Percentiles rank a stretch among this genome's conserved stretches.
Evolutionary conservation across 176 grass and related monocot species (phyloP).

Genomic region (Secale cereale): DNA sequence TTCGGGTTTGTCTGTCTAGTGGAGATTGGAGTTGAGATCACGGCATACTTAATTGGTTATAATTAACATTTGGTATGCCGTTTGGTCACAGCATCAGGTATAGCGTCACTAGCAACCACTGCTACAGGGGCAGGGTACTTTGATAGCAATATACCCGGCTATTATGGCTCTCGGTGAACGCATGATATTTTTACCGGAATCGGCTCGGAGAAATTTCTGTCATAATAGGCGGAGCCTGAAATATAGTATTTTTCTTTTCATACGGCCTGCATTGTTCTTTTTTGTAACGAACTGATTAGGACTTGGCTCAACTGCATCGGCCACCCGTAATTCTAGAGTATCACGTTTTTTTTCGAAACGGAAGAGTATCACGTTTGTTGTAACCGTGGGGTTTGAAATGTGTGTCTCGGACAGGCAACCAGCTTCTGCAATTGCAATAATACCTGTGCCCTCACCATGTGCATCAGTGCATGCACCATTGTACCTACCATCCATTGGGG

Average conservation of each 20-base stretch:
- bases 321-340: neutral
- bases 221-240: no score
- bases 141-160: slow-evolving; percentile 9
- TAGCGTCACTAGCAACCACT: slow-evolving; percentile 12
- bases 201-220: no score
- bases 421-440: slow-evolving; percentile 21
- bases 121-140: neutral
- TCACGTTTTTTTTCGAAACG: no score
- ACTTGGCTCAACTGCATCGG: neutral
- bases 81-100: slow-evolving; percentile 30
- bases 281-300: neutral
- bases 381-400: slow-evolving; percentile 20
- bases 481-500: neutral
- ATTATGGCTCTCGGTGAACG: slow-evolving; percentile 1
- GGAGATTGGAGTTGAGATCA: slow-evolving; percentile 21
- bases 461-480: slow-evolving; percentile 2
- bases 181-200: no score
- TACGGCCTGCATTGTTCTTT: no score
- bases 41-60: neutral
- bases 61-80: neutral
- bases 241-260: no score
- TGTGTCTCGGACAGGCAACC: neutral
- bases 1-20: neutral
- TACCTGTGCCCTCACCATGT: slow-evolving; percentile 28
- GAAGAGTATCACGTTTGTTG: no score